Evolutionary conservation across 1,139 yeast species (phyloP).

Genomic region (Komagataea norvegica): DNA sequence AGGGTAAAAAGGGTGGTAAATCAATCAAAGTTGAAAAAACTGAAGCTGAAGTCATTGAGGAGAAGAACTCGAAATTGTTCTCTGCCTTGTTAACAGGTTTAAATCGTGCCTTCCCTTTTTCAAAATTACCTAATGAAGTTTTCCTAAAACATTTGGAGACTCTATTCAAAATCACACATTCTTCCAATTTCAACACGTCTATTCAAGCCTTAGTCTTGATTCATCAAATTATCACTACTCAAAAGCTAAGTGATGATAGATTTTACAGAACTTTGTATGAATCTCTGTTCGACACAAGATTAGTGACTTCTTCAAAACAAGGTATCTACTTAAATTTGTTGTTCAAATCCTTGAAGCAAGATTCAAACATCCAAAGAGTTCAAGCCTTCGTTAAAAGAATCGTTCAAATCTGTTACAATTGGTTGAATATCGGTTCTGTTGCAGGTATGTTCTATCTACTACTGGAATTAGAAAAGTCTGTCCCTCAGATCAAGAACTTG

Average conservation of each 20-base stretch:
- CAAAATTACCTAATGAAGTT: conserved; percentile 65
- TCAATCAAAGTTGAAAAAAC: conserved; percentile 66
- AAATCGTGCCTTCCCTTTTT: conserved; percentile 94
- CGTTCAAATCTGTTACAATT: conserved; percentile 75
- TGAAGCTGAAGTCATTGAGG: conserved; percentile 70
- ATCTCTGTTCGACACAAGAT: conserved; percentile 78
- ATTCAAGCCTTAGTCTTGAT: conserved; percentile 87
- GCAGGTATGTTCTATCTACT: conserved; percentile 85
- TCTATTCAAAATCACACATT: conserved; percentile 84
- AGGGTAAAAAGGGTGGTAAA: conserved; percentile 77
- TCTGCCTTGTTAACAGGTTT: conserved; percentile 92
- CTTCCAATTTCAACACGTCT: conserved; percentile 90
- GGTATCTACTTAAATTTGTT: conserved; percentile 82
- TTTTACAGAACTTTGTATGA: conserved; percentile 88
- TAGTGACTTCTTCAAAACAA: conserved; percentile 80
- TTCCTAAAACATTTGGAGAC: conserved; percentile 80
- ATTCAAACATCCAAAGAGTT: conserved; percentile 59
- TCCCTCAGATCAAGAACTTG: conserved; percentile 49
- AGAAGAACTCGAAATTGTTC: conserved; percentile 77
- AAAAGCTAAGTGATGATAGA: conserved; percentile 61
- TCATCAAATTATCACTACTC: conserved; percentile 64
- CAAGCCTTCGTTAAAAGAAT: conserved; percentile 90
- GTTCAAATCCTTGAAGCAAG: conserved; percentile 78
- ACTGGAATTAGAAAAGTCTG: conserved; percentile 54
- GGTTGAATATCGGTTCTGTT: conserved; percentile 85